These are phyloP conservation scores for Meyerozyma carpophila DNA, from an alignment of 1,139 yeast genomes.

Conservation along the genomic window DNA sequence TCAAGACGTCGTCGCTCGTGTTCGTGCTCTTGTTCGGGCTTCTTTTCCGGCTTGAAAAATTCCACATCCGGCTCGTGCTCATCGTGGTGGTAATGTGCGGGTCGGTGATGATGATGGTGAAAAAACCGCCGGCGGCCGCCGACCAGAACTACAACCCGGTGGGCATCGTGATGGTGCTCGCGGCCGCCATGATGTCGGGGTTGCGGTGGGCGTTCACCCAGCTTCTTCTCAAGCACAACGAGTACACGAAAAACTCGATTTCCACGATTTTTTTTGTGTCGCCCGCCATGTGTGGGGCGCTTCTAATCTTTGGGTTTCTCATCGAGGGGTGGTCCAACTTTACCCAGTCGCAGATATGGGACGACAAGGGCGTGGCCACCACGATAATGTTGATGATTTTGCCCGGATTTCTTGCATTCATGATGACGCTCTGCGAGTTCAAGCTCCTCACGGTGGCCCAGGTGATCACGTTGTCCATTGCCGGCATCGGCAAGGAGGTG, in stretches of 20 bases:
- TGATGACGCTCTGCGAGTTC: conserved; percentile 89
- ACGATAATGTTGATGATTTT: conserved; percentile 59
- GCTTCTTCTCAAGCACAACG: conserved; percentile 58
- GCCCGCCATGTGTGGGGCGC: conserved; percentile 70
- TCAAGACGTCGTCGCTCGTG: conserved; percentile 78
- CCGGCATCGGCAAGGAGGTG: conserved; percentile 89
- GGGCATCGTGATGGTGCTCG: conserved; percentile 70
- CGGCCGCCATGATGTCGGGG: conserved; percentile 81
- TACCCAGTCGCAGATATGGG: conserved; percentile 57
- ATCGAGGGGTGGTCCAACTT: conserved; percentile 64
- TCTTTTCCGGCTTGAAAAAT: conserved; percentile 67
- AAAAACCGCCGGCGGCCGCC: conserved; percentile 25
- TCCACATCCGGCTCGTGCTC: conserved; percentile 57
- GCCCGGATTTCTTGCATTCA: conserved; percentile 84
- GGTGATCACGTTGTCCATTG: conserved; percentile 80
- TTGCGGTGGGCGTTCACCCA: conserved; percentile 95
- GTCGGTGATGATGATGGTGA: conserved; percentile 87
- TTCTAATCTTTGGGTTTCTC: conserved; percentile 55
- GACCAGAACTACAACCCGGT: conserved; percentile 21
- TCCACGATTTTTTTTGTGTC: conserved; percentile 78
- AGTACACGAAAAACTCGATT: conserved; percentile 65
- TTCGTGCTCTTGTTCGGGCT: conserved; percentile 87
- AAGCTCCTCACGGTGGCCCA: conserved; percentile 76
- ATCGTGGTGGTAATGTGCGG: conserved; percentile 74
- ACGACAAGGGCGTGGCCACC: conserved; percentile 42